Evolutionary conservation across 2,329 filamentous ascomycete genomes (phyloP).

Genomic region (Venturia carpophila): DNA sequence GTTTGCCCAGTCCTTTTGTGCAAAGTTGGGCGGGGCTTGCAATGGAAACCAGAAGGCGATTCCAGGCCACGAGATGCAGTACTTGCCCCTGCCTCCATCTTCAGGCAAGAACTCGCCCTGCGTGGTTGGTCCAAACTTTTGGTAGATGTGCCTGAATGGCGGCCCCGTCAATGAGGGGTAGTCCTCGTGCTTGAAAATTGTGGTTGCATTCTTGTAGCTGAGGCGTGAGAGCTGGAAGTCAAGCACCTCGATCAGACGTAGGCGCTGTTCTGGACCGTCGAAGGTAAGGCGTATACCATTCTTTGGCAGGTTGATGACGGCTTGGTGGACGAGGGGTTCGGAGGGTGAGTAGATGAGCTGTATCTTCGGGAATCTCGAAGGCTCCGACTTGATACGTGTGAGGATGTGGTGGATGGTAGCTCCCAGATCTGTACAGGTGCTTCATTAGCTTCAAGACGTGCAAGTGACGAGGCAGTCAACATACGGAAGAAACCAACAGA

Average conservation of each 20-base stretch:
- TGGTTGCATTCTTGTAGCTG: conserved; percentile 73
- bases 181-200: conserved; percentile 31
- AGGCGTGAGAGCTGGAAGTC: conserved; percentile 83
- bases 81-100: conserved; percentile 56
- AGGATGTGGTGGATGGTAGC: conserved; percentile 86
- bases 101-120: conserved; percentile 76
- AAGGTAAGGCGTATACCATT: conserved; percentile 90
- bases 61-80: conserved; percentile 89
- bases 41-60: conserved; percentile 89
- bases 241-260: conserved; percentile 82
- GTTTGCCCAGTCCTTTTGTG: conserved; percentile 56
- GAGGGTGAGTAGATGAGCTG: conserved; percentile 73
- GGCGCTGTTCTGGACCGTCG: conserved; percentile 83
- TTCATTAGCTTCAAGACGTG: conserved; percentile 21
- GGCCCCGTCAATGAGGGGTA: conserved; percentile 45
- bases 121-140: conserved; percentile 88
- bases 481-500: conserved; percentile 55
- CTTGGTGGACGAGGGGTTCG: conserved; percentile 64
- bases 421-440: conserved; percentile 60
- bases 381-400: conserved; percentile 80
- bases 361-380: conserved; percentile 72
- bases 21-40: conserved; percentile 48
- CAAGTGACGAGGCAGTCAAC: conserved; percentile 21
- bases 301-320: conserved; percentile 66
- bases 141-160: conserved; percentile 81